Evolutionary conservation across 139 green algal genomes (phyloP).

Genomic region (Nannochloris sp.): DNA sequence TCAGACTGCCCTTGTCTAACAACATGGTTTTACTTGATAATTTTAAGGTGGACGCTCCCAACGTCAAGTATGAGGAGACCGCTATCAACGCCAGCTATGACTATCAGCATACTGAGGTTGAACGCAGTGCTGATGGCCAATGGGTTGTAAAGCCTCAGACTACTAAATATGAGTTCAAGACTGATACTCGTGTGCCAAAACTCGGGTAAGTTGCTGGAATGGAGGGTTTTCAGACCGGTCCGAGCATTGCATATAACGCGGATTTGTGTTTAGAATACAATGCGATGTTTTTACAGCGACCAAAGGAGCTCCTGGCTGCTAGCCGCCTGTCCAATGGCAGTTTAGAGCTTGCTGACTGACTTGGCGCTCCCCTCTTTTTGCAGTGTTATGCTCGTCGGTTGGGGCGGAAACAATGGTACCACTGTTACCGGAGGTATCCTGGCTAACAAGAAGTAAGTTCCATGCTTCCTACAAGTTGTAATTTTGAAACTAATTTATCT

Average conservation of each 20-base stretch:
- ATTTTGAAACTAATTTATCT: neutral
- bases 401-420: slow-evolving; percentile 98
- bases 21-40: slow-evolving; percentile 83
- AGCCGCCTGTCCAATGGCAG: neutral
- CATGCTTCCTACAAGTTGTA: neutral
- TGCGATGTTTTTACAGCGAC: neutral
- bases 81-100: slow-evolving; percentile 74
- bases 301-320: neutral
- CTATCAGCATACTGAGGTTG: slow-evolving; percentile 78
- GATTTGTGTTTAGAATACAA: too few species aligned
- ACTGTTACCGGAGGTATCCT: slow-evolving; percentile 92
- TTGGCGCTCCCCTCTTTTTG: neutral
- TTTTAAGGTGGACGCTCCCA: slow-evolving; percentile 78
- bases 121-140: slow-evolving; percentile 44
- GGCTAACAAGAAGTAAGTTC: slow-evolving; percentile 89
- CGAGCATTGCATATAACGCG: too few species aligned
- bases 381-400: slow-evolving; percentile 98
- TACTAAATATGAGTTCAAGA: slow-evolving; percentile 78
- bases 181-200: slow-evolving; percentile 82
- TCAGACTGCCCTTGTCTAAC: slow-evolving; percentile 65
- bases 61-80: slow-evolving; percentile 77
- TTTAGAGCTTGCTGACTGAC: neutral
- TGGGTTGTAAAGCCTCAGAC: slow-evolving; percentile 70
- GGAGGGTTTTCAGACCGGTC: too few species aligned
- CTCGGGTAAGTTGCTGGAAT: slow-evolving; percentile 57